phyloP scores from a whole-genome alignment of 2,329 filamentous ascomycete species.

The Lomentospora prolificans region DNA sequence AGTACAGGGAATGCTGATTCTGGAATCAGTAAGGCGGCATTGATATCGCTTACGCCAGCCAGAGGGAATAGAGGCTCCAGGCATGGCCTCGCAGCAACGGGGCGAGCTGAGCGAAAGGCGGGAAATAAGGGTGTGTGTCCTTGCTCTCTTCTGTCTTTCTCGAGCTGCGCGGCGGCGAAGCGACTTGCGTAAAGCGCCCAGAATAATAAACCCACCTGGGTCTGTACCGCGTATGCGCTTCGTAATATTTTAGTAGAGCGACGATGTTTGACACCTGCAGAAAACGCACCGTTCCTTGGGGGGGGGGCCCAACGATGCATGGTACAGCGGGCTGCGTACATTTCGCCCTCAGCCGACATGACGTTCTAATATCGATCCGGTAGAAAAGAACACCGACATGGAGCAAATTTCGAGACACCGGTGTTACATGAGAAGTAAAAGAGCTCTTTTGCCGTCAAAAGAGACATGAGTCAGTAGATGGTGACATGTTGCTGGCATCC shows the following conservation, averaged over 20 bases:
- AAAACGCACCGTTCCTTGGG: too few species aligned
- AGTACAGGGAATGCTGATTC: too few species aligned
- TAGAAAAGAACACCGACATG: not conserved
- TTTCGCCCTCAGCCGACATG: not conserved
- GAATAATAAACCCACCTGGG: not conserved
- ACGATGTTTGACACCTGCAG: too few species aligned
- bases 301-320: too few species aligned
- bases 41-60: too few species aligned
- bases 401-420: too few species aligned
- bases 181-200: not conserved
- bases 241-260: too few species aligned
- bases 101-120: constrained; percentile 1
- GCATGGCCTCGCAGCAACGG: not conserved
- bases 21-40: too few species aligned
- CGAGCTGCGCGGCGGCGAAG: not conserved
- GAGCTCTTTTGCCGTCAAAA: not conserved
- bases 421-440: not conserved
- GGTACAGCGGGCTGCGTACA: too few species aligned
- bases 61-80: too few species aligned
- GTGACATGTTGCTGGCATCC: not conserved
- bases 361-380: not conserved
- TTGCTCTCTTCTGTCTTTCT: not conserved
- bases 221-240: too few species aligned
- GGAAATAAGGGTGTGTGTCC: not conserved
- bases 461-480: not conserved